Percentiles rank a stretch among this genome's conserved stretches.
Evolutionary conservation across 179 eudicot species (phyloP).

Genomic region (Silene noctiflora): DNA sequence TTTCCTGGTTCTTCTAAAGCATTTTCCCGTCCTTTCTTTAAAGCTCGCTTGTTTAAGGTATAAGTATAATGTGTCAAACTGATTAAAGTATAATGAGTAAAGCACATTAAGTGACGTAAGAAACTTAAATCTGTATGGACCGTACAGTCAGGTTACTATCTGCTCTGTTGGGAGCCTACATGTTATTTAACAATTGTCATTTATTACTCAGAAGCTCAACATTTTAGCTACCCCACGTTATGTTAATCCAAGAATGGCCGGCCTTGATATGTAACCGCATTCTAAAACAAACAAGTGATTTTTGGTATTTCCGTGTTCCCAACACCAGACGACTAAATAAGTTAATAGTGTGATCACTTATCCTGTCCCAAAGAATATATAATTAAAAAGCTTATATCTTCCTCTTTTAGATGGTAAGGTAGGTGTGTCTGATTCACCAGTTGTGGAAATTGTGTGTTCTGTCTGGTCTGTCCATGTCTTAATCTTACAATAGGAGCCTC

Average conservation of each 20-base stretch:
- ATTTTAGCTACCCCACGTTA: background rate
- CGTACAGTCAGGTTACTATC: background rate
- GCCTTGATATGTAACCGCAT: background rate
- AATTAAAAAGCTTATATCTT: background rate
- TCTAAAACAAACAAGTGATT: background rate
- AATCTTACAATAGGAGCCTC: conserved; percentile 1
- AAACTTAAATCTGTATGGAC: background rate
- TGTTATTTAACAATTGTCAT: background rate
- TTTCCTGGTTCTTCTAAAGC: background rate
- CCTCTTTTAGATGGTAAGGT: background rate
- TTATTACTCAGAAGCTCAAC: background rate
- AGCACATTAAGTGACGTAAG: background rate
- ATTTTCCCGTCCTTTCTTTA: background rate
- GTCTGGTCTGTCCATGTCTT: background rate
- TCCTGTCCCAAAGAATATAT: background rate
- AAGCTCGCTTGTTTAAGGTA: background rate
- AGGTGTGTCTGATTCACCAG: background rate
- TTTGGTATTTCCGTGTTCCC: background rate
- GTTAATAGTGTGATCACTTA: background rate
- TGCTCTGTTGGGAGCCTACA: background rate
- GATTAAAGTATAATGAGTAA: background rate
- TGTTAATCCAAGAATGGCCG: background rate
- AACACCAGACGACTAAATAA: background rate
- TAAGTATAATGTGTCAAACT: background rate
- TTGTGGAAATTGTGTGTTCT: background rate